phyloP scores from a whole-genome alignment of 805 yeast species.

The Yamadazyma olivae region DNA sequence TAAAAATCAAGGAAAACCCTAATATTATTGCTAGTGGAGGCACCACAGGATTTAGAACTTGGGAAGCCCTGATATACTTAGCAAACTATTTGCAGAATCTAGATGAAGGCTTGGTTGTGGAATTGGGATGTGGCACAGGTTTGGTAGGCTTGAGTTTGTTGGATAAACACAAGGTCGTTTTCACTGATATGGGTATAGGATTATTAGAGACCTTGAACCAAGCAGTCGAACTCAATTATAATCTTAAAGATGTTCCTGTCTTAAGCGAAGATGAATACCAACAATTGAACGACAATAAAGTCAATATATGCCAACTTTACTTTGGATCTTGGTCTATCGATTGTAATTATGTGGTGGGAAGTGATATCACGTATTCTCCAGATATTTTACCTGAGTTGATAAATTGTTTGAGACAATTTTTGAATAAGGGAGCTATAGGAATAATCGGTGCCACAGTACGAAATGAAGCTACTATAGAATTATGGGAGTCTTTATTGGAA shows the following conservation, averaged over 20 bases:
- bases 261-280: slow-evolving; percentile 1
- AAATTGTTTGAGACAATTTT: slow-evolving; percentile 42
- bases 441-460: slow-evolving; percentile 75
- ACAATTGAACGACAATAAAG: not conserved
- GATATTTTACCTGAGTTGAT: slow-evolving; percentile 54
- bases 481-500: slow-evolving; percentile 28
- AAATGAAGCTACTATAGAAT: slow-evolving; percentile 37
- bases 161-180: slow-evolving; percentile 27
- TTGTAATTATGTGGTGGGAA: slow-evolving; percentile 61
- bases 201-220: slow-evolving; percentile 44
- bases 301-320: slow-evolving; percentile 31
- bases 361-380: slow-evolving; percentile 86
- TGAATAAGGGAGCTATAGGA: slow-evolving; percentile 28
- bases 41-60: slow-evolving; percentile 85
- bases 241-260: not conserved
- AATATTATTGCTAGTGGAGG: slow-evolving; percentile 67
- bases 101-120: slow-evolving; percentile 41
- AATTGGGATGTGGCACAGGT: slow-evolving; percentile 91
- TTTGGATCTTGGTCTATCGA: slow-evolving; percentile 51
- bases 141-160: slow-evolving; percentile 55
- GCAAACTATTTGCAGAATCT: slow-evolving; percentile 34
- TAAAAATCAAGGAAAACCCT: slow-evolving; percentile 57
- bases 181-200: slow-evolving; percentile 69
- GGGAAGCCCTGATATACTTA: slow-evolving; percentile 86
- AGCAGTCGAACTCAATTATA: slow-evolving; percentile 22